Percentiles rank a stretch among this genome's conserved stretches.
phyloP scores from a whole-genome alignment of 2,329 filamentous ascomycete genomes.

The Cercospora sojina region DNA sequence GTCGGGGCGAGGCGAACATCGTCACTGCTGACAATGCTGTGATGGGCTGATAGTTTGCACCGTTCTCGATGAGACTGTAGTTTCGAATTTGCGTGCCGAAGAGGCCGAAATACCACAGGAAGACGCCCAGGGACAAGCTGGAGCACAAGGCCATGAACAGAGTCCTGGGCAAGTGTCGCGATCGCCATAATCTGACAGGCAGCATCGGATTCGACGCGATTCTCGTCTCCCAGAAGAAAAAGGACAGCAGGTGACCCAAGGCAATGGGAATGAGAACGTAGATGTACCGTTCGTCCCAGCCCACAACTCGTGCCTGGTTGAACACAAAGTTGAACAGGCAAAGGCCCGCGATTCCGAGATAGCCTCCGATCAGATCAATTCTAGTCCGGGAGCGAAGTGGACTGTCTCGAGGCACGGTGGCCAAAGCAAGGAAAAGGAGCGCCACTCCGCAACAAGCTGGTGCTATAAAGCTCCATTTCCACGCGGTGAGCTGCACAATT shows the following conservation, averaged over 20 bases:
- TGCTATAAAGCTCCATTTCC: slow-evolving; percentile 17
- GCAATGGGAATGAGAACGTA: slow-evolving; percentile 9
- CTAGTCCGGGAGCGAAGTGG: neutral
- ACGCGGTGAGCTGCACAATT: slow-evolving; percentile 10
- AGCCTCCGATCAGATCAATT: slow-evolving; percentile 11
- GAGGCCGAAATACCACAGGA: slow-evolving; percentile 13
- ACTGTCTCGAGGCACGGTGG: neutral
- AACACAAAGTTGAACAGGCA: slow-evolving; percentile 17
- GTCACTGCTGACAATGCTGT: neutral
- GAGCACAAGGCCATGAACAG: slow-evolving; percentile 5
- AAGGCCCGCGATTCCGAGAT: slow-evolving; percentile 9
- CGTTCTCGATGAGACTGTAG: slow-evolving; percentile 4
- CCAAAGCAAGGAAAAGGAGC: neutral
- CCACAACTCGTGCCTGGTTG: slow-evolving; percentile 16
- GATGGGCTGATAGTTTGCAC: slow-evolving; percentile 11
- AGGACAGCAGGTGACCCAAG: slow-evolving; percentile 6
- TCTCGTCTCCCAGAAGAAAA: slow-evolving; percentile 17
- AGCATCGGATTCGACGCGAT: slow-evolving; percentile 9
- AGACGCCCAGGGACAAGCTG: slow-evolving; percentile 13
- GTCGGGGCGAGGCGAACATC: neutral
- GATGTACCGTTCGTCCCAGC: slow-evolving; percentile 15
- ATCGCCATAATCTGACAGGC: slow-evolving; percentile 3
- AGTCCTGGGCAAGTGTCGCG: neutral
- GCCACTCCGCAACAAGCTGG: neutral
- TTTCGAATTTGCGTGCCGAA: slow-evolving; percentile 5